Percentiles rank a stretch among this genome's conserved stretches.
phyloP scores from a whole-genome alignment of 1,139 yeast genomes.

The Sugiyamaella pinicola region DNA sequence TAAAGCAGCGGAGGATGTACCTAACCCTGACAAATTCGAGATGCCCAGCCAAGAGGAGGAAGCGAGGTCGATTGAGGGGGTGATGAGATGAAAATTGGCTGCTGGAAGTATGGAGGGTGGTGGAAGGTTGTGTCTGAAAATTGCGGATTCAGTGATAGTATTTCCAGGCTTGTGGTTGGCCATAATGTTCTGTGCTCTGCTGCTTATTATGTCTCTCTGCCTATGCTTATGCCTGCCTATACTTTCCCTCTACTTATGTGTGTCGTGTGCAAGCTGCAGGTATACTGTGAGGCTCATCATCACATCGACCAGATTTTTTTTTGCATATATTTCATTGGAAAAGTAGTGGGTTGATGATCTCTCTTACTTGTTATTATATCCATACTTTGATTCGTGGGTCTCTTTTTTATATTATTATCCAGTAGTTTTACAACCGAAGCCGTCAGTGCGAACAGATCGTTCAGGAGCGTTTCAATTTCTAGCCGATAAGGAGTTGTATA shows the following conservation, averaged over 20 bases:
- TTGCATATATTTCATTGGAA: constrained; percentile 4
- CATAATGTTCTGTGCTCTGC: background rate
- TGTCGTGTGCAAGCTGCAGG: constrained; percentile 18
- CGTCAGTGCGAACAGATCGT: too few relatives aligned
- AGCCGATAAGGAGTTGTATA: too few relatives aligned
- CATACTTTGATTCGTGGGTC: too few relatives aligned
- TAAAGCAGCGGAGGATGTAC: background rate
- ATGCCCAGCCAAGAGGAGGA: too few relatives aligned
- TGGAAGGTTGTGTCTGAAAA: too few relatives aligned
- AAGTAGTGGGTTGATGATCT: constrained; percentile 7
- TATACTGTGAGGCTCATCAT: constrained; percentile 15
- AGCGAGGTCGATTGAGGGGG: background rate
- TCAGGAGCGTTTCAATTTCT: too few relatives aligned
- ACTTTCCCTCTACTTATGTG: background rate
- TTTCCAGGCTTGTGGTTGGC: background rate
- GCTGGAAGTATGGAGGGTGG: too few relatives aligned
- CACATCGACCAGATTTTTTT: constrained; percentile 12
- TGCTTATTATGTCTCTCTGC: background rate
- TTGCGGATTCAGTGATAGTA: too few relatives aligned
- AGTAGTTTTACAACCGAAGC: too few relatives aligned
- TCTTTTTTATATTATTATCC: too few relatives aligned
- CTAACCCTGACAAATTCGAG: background rate
- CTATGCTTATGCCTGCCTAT: background rate
- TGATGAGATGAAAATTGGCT: background rate
- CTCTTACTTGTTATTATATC: background rate